Percentiles rank a stretch among this genome's conserved stretches.
phyloP scores from a whole-genome alignment of 176 grass and related monocot species.

The Cenchrus americanus region DNA sequence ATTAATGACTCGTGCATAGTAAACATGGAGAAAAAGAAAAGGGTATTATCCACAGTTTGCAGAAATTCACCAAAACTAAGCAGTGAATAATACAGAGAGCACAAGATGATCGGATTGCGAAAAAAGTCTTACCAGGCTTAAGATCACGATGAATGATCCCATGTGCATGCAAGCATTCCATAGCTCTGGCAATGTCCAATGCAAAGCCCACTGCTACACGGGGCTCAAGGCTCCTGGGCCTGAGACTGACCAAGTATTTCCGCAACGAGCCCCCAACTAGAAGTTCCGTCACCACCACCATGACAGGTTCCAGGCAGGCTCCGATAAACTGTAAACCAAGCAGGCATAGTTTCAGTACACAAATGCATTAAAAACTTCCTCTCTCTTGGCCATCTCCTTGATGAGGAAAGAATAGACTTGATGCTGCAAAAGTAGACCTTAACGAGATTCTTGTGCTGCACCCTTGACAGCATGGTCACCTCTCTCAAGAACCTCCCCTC shows the following conservation, averaged over 20 bases:
- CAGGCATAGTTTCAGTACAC: conserved; percentile 21
- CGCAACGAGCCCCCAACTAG: conserved; percentile 84
- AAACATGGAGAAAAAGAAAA: neutral
- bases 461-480: conserved; percentile 86
- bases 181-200: conserved; percentile 82
- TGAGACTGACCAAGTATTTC: conserved; percentile 79
- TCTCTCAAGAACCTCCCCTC: conserved; percentile 90
- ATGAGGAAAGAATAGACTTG: conserved; percentile 22
- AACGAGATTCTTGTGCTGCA: conserved; percentile 98
- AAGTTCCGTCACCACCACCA: conserved; percentile 97
- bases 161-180: conserved; percentile 97
- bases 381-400: neutral
- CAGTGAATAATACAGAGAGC: neutral
- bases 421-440: conserved; percentile 60
- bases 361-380: conserved; percentile 33
- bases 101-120: neutral
- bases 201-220: conserved; percentile 80
- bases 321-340: conserved; percentile 82
- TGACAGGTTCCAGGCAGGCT: conserved; percentile 83
- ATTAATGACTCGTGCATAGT: neutral
- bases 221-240: conserved; percentile 81
- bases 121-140: conserved; percentile 73
- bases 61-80: conserved; percentile 28
- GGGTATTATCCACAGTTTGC: neutral
- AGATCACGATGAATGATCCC: conserved; percentile 99